These are phyloP conservation scores for Rossbeevera mucosa DNA, from an alignment of 768 basidiomycete genomes.

Conservation along the genomic window DNA sequence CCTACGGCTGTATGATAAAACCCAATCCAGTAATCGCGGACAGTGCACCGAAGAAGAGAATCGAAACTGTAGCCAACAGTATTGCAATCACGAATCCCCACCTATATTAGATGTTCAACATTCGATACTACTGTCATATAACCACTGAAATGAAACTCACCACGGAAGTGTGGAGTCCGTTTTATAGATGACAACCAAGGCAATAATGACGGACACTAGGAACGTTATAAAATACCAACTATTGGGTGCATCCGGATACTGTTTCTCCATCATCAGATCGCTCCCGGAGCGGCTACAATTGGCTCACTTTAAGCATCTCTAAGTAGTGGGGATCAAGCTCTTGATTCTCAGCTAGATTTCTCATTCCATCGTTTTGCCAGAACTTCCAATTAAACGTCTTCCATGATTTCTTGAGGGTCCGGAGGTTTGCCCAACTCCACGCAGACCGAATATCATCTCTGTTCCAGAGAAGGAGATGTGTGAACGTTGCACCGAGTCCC, in stretches of 20 bases:
- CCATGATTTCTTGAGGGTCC: slow-evolving; percentile 24
- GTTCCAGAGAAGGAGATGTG: slow-evolving; percentile 52
- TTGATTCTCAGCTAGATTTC: slow-evolving; percentile 31
- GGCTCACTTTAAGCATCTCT: slow-evolving; percentile 42
- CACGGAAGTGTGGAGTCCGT: slow-evolving; percentile 53
- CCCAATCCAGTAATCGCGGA: slow-evolving; percentile 44
- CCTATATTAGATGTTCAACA: slow-evolving; percentile 1
- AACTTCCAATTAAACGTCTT: slow-evolving; percentile 34
- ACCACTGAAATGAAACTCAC: slow-evolving; percentile 17
- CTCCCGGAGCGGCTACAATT: slow-evolving; percentile 13
- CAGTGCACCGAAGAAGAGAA: slow-evolving; percentile 53
- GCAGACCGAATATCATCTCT: slow-evolving; percentile 43
- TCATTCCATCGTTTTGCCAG: slow-evolving; percentile 25
- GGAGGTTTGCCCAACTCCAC: slow-evolving; percentile 43
- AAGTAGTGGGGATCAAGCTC: slow-evolving; percentile 51
- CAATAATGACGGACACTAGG: slow-evolving; percentile 39
- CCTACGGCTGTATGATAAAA: slow-evolving; percentile 25
- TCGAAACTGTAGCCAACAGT: slow-evolving; percentile 46
- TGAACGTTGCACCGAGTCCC: slow-evolving; percentile 45
- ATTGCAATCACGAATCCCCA: slow-evolving; percentile 52
- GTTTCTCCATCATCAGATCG: slow-evolving; percentile 8
- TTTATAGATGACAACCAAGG: slow-evolving; percentile 51
- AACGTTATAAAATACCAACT: slow-evolving; percentile 32
- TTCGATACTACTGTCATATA: not conserved
- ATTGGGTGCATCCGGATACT: slow-evolving; percentile 34